Base-by-base conservation (phyloP, 495 filamentous ascomycete species). In the Talaromyces ruber region DNA sequence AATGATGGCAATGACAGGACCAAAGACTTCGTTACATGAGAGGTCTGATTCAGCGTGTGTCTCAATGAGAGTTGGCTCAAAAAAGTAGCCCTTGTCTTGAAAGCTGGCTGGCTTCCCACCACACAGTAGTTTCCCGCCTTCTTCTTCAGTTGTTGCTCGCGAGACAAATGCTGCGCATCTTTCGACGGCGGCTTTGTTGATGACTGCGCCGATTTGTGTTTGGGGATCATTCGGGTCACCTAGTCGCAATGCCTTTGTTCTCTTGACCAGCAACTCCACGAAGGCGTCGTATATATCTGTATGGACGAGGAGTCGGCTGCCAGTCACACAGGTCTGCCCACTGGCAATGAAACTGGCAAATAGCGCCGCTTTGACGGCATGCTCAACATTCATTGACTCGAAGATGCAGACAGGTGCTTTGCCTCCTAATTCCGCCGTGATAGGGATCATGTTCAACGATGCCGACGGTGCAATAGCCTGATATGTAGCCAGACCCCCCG, bases 301-400 rank as follows among this genome's bases (percentile, higher is more conserved):
- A 43, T 86, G 75, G 32, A 84, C 81, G 32, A 86, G 71, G 43
- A 87, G 76, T 32, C 84, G 74, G 50, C 82, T 86, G 16, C 82
- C 83, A 2, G 84, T 83, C 14, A 86, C 79, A 62, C 84, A 86
- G 0, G 83, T 86, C 71, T 87, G 84, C 1, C 85, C 85, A 63
- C 80, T 84, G 0, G 82, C 82, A 18, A 85, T 77, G 54, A 81
- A 85, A 21, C 81, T 78, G n/a, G 79, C 82, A 58, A 85, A 85
- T 6, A 79, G 74, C 18, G 85, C 81, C 8, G 82, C 83, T 62
- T 85, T 82, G 9, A 84, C 81, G 4, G 83, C 80, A 4, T 72
- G 64, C 47, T 78, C 73, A 4, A 85, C 57, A 32, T 84, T 74
- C 3, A 83, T 76, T 26, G 78, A 71, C 21, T 75, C 67, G 45